Evolutionary conservation across 192 early-diverging fungal species (phyloP).

Genomic region (Pecoramyces ruminantium): DNA sequence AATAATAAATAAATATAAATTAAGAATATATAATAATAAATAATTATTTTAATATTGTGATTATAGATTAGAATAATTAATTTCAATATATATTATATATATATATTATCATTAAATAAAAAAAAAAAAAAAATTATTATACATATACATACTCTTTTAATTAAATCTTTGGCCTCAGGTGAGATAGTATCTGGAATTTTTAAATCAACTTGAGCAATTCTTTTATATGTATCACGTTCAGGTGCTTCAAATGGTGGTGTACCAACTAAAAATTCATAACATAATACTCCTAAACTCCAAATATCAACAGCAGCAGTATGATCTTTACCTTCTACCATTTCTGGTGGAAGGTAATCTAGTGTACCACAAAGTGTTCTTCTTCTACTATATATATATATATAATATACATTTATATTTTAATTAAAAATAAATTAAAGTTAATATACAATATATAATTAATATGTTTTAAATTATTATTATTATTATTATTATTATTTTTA

Average conservation of each 20-base stretch:
- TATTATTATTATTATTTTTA: no score
- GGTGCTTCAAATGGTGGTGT: constrained; percentile 78
- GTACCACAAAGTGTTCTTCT: constrained; percentile 85
- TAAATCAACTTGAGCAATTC: constrained; percentile 72
- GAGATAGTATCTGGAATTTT: constrained; percentile 64
- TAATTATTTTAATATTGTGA: no score
- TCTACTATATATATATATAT: constrained; percentile 13
- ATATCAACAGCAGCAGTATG: constrained; percentile 71
- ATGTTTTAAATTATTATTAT: no score
- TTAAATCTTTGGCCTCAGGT: constrained; percentile 66
- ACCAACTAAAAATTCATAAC: constrained; percentile 87
- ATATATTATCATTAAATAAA: no score
- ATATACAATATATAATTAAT: no score
- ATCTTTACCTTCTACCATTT: constrained; percentile 77
- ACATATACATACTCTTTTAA: constrained; percentile 37
- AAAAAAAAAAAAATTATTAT: neutral
- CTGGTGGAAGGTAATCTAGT: constrained; percentile 86
- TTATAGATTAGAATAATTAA: no score
- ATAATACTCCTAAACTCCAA: constrained; percentile 83
- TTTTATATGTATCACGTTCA: constrained; percentile 49
- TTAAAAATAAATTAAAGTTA: no score
- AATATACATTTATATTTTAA: no score
- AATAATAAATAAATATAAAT: no score
- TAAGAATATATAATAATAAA: no score
- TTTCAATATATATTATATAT: no score